Evolutionary conservation across 345 rosid species (phyloP).

Genomic region (Boechera divaricarpa): DNA sequence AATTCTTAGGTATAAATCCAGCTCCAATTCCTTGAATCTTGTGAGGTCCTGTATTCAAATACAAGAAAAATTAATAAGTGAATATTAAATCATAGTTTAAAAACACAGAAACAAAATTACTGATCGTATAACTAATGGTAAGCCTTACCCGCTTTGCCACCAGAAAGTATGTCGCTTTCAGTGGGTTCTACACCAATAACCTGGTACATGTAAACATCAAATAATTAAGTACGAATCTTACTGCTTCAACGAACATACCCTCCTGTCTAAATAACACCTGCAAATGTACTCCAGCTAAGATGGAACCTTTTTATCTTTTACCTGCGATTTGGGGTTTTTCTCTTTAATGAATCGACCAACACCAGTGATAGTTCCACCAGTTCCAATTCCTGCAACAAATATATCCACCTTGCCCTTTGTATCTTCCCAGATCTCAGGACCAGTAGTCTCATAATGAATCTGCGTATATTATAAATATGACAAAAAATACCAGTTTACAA

Average conservation of each 20-base stretch:
- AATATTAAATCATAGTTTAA: background rate
- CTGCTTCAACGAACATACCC: constrained; percentile 6
- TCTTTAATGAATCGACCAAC: constrained; percentile 80
- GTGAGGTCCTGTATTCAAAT: constrained; percentile 80
- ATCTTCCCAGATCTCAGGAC: constrained; percentile 87
- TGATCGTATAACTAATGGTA: background rate
- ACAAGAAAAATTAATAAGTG: background rate
- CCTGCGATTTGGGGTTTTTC: constrained; percentile 75
- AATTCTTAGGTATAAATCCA: constrained; percentile 88
- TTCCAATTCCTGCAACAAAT: constrained; percentile 79
- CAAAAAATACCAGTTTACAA: background rate
- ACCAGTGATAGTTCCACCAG: constrained; percentile 89
- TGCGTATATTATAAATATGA: constrained; percentile 24
- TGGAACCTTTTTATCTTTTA: constrained; percentile 25
- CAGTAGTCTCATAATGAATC: constrained; percentile 83
- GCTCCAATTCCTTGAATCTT: constrained; percentile 99
- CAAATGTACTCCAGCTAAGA: constrained; percentile 8
- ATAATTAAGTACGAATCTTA: background rate
- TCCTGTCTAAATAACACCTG: constrained; percentile 17
- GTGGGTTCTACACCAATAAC: constrained; percentile 85
- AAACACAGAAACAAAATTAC: background rate
- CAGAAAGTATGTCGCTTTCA: constrained; percentile 82
- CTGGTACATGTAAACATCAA: constrained; percentile 47
- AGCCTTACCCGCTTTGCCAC: constrained; percentile 80
- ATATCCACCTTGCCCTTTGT: constrained; percentile 80